Conservation (phyloP, 2,329 filamentous ascomycete genomes). For the Aspergillus costaricaensis region DNA sequence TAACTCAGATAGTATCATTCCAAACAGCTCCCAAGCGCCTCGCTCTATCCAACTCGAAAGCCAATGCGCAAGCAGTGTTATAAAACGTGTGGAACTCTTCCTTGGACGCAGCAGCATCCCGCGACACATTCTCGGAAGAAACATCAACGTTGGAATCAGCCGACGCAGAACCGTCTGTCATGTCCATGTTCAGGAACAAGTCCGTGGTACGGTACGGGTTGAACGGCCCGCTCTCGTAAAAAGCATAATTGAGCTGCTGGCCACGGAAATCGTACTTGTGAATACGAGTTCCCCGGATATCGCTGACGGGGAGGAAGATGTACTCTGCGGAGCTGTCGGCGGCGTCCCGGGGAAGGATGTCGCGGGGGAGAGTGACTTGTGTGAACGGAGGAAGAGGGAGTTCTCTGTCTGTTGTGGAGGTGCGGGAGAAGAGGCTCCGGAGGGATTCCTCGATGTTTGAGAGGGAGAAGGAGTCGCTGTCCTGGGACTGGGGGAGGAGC, state of each 20-base stretch:
- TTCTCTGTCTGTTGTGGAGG: conserved; percentile 11
- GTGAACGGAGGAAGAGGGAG: conserved; percentile 34
- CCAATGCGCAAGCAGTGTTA: conserved; percentile 33
- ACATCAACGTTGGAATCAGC: not conserved
- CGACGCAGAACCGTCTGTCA: conserved; percentile 12
- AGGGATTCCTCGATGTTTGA: conserved; percentile 27
- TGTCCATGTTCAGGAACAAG: conserved; percentile 33
- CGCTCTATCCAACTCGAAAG: conserved; percentile 36
- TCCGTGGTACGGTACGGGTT: conserved; percentile 32
- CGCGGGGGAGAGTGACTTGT: conserved; percentile 32
- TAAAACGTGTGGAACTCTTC: conserved; percentile 2
- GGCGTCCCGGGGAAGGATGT: conserved; percentile 19
- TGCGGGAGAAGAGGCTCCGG: conserved; percentile 22
- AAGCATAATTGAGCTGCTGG: conserved; percentile 35
- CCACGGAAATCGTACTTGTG: conserved; percentile 37
- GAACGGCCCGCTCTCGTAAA: conserved; percentile 37
- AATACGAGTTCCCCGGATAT: conserved; percentile 30
- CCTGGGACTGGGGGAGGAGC: conserved; percentile 20
- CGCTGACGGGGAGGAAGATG: conserved; percentile 36
- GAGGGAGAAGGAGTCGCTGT: conserved; percentile 9
- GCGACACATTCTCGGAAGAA: conserved; percentile 7
- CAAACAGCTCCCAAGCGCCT: conserved; percentile 1
- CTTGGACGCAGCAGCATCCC: conserved; percentile 15
- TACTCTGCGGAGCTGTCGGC: conserved; percentile 31
- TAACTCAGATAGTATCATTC: not conserved